A percentile compares a stretch with the other conserved stretches of the same genome.
Evolutionary conservation across 768 basidiomycete genomes (phyloP).

Genomic region (Lentinula detonsa): DNA sequence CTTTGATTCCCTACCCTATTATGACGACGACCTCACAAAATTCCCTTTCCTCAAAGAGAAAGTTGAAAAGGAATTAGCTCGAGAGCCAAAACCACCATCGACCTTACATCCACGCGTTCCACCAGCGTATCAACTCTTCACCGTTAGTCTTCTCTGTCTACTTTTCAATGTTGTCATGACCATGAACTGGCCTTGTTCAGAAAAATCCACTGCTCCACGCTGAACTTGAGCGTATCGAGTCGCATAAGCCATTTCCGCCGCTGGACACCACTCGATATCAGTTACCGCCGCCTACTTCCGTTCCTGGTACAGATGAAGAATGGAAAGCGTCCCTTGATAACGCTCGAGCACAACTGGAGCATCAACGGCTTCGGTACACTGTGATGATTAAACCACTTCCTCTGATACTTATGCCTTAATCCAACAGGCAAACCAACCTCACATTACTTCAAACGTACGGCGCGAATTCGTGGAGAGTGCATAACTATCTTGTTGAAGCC

Average conservation of each 20-base stretch:
- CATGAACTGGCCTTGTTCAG: constrained; percentile 25
- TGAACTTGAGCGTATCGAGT: constrained; percentile 71
- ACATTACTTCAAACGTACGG: constrained; percentile 82
- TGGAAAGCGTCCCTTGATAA: constrained; percentile 74
- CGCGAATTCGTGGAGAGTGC: constrained; percentile 85
- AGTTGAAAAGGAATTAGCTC: constrained; percentile 71
- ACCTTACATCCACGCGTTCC: constrained; percentile 68
- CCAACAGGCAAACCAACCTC: constrained; percentile 70
- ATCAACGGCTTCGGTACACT: constrained; percentile 71
- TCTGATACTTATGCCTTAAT: not conserved
- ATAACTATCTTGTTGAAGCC: constrained; percentile 83
- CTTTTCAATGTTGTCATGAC: constrained; percentile 2
- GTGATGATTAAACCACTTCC: constrained; percentile 7
- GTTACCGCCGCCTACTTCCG: constrained; percentile 58
- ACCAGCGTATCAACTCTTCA: constrained; percentile 58
- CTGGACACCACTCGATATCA: constrained; percentile 73
- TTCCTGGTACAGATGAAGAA: constrained; percentile 63
- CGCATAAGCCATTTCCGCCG: constrained; percentile 55
- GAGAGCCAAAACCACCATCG: constrained; percentile 56
- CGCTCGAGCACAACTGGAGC: constrained; percentile 78
- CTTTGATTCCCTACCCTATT: constrained; percentile 90
- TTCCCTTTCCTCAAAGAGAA: constrained; percentile 65
- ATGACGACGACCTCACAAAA: constrained; percentile 86
- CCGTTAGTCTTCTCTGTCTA: constrained; percentile 44
- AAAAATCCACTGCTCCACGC: constrained; percentile 63